These are phyloP conservation scores for Spathaspora sp. DNA, from an alignment of 1,139 yeast species.

Conservation along the genomic window DNA sequence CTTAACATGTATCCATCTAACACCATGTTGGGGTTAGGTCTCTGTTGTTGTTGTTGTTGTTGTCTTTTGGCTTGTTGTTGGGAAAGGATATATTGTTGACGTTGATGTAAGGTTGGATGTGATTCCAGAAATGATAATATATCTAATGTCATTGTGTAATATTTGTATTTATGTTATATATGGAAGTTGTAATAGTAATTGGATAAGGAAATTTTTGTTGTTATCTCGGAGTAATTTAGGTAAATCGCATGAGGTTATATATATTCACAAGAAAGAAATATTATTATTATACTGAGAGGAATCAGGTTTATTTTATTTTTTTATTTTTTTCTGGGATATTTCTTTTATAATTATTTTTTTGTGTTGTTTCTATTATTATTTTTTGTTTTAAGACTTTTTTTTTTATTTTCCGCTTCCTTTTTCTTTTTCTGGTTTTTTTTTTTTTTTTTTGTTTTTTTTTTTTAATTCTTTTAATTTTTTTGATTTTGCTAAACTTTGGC, in stretches of 20 bases:
- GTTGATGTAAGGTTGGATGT: constrained; percentile 6
- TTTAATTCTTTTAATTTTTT: neutral
- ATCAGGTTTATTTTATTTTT: neutral
- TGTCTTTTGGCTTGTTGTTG: constrained; percentile 2
- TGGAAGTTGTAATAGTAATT: neutral
- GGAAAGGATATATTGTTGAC: constrained; percentile 2
- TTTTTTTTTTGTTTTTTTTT: constrained; percentile 1
- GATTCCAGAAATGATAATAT: constrained; percentile 16
- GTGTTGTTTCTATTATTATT: neutral
- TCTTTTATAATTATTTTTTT: neutral
- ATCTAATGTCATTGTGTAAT: constrained; percentile 17
- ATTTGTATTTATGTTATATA: neutral
- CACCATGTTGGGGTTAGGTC: constrained; percentile 15
- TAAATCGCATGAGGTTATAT: constrained; percentile 1
- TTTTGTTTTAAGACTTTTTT: neutral
- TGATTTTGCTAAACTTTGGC: neutral
- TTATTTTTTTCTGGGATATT: neutral
- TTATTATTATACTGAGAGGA: too few relatives aligned
- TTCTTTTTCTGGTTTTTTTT: neutral
- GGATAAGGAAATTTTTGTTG: neutral
- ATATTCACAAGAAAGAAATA: neutral
- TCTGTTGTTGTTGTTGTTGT: neutral
- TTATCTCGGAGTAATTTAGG: neutral
- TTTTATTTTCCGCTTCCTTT: neutral
- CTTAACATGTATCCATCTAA: constrained; percentile 25